A percentile compares a stretch with the other conserved stretches of the same genome.
These are phyloP conservation scores for Podaxis rugospora DNA, from an alignment of 768 basidiomycete genomes.

Conservation along the genomic window DNA sequence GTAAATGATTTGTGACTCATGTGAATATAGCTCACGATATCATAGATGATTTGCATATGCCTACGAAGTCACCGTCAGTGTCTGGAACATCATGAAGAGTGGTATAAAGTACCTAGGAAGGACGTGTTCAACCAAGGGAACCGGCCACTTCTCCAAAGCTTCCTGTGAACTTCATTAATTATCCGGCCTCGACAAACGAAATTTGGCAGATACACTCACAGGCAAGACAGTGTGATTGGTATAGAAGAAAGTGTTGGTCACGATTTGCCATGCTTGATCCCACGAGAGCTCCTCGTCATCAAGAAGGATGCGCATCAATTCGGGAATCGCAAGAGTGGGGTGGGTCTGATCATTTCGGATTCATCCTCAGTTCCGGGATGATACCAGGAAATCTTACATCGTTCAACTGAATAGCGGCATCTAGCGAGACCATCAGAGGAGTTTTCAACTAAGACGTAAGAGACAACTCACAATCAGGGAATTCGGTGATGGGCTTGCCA, in stretches of 20 bases:
- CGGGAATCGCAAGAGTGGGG: conserved; percentile 91
- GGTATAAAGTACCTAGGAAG: conserved; percentile 57
- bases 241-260: conserved; percentile 89
- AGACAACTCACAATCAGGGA: conserved; percentile 68
- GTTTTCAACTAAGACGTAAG: background rate
- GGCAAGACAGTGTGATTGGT: conserved; percentile 95
- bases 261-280: conserved; percentile 84
- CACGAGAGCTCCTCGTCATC: conserved; percentile 90
- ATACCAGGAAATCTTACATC: conserved; percentile 47
- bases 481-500: conserved; percentile 70
- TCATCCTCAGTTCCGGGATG: background rate
- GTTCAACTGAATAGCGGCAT: conserved; percentile 92
- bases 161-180: conserved; percentile 38
- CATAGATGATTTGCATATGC: conserved; percentile 90
- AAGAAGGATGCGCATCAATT: conserved; percentile 86
- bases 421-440: conserved; percentile 29
- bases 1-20: background rate
- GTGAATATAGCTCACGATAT: conserved; percentile 55
- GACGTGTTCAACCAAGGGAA: conserved; percentile 79
- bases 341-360: conserved; percentile 64
- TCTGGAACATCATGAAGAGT: background rate
- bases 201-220: conserved; percentile 32
- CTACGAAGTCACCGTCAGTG: conserved; percentile 23
- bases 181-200: background rate
- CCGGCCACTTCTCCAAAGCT: conserved; percentile 90